These are phyloP conservation scores for Puccinia hordei DNA, from an alignment of 1,284 basidiomycete genomes.

Conservation along the genomic window DNA sequence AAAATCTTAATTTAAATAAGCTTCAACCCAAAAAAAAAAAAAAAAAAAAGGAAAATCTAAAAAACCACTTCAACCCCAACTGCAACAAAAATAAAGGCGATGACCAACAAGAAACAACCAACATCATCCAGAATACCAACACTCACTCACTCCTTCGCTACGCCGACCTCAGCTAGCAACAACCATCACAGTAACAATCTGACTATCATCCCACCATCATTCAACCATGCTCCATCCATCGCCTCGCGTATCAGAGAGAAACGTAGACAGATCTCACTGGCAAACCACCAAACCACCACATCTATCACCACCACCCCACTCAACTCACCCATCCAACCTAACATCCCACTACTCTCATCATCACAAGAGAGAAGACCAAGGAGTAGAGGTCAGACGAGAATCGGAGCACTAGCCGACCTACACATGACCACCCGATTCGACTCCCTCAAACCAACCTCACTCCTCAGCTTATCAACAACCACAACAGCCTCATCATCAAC, in stretches of 20 bases:
- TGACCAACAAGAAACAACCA: neutral
- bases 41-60: too few species aligned
- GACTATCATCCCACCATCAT: constrained; percentile 11
- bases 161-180: neutral
- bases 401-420: constrained; percentile 16
- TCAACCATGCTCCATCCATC: constrained; percentile 14
- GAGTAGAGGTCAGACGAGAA: constrained; percentile 22
- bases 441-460: neutral
- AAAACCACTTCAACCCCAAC: too few species aligned
- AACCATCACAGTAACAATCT: neutral
- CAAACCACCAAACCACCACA: neutral
- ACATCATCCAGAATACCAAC: neutral
- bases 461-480: neutral
- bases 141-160: constrained; percentile 4
- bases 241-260: constrained; percentile 25
- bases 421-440: constrained; percentile 39
- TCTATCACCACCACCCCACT: neutral
- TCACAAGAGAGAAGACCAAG: constrained; percentile 11
- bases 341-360: neutral
- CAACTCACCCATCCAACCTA: neutral
- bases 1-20: too few species aligned
- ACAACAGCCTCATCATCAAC: neutral
- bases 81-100: too few species aligned
- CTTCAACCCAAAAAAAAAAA: too few species aligned
- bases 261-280: neutral